Evolutionary conservation across 163 green algal species (phyloP).

Genomic region (Coccomyxa subellipsoidea): DNA sequence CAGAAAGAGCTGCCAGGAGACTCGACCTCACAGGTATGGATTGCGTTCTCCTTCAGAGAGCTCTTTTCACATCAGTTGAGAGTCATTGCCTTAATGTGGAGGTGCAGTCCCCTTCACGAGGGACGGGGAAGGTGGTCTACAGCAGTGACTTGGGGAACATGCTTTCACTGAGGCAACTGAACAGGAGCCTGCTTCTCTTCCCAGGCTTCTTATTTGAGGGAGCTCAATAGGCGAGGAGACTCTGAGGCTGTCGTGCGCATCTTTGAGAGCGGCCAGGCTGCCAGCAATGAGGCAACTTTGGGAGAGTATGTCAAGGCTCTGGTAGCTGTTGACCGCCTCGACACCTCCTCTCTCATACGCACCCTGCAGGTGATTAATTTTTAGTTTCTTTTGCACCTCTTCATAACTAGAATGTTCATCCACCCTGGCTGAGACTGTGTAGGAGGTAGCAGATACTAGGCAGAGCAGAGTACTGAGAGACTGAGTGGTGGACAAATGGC

Average conservation of each 20-base stretch:
- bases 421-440: no score
- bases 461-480: no score
- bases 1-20: constrained; percentile 33
- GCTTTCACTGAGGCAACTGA: background rate
- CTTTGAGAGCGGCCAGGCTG: constrained; percentile 65
- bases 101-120: no score
- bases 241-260: constrained; percentile 66
- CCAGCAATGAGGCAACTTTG: constrained; percentile 61
- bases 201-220: constrained; percentile 58
- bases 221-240: constrained; percentile 65
- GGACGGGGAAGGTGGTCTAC: background rate
- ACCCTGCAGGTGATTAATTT: constrained; percentile 50
- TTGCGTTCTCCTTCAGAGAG: background rate
- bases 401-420: no score
- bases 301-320: constrained; percentile 87
- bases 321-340: constrained; percentile 71
- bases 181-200: background rate
- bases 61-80: background rate
- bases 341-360: constrained; percentile 58
- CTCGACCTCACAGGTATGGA: constrained; percentile 22
- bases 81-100: no score
- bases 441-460: no score
- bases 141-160: background rate
- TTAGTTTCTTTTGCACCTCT: background rate
- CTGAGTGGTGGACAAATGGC: background rate